Conservation (phyloP, 495 filamentous ascomycete genomes). For the Tuber indicum region DNA sequence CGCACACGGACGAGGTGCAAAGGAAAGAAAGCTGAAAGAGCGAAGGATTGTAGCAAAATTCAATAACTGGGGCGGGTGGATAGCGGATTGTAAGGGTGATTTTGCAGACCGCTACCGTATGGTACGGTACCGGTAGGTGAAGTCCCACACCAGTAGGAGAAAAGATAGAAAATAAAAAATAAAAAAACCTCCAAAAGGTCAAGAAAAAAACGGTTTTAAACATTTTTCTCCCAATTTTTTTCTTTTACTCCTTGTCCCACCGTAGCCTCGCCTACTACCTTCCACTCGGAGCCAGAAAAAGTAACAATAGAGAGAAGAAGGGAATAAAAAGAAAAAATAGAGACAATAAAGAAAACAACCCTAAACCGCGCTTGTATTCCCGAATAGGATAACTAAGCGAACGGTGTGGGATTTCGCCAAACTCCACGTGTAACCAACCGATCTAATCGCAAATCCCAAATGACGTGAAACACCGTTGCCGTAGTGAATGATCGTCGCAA, state of each 20-base stretch:
- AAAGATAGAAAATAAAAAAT: not conserved
- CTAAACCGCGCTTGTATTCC: constrained; percentile 4
- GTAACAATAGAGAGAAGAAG: not conserved
- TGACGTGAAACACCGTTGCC: not conserved
- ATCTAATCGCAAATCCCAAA: constrained; percentile 4
- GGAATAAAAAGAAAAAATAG: not conserved
- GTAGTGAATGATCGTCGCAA: constrained; percentile 4
- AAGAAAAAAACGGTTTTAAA: not conserved
- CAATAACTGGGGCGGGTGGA: not conserved
- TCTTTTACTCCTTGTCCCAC: not conserved
- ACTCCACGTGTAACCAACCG: constrained; percentile 15
- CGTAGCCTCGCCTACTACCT: not conserved
- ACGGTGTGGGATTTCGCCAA: constrained; percentile 8
- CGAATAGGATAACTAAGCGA: constrained; percentile 21
- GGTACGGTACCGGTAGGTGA: not conserved
- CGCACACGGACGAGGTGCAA: not conserved
- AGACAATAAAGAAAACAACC: not conserved
- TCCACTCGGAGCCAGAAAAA: not conserved
- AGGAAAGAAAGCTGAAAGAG: not conserved
- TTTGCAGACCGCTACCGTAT: not conserved
- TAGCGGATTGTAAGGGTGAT: not conserved
- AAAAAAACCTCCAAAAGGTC: not conserved
- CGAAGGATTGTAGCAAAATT: not conserved
- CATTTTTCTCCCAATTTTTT: not conserved
- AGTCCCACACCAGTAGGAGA: not conserved